A percentile compares a stretch with the other conserved stretches of the same genome.
phyloP scores from a whole-genome alignment of 805 yeast species.

The Henningerozyma blattae region DNA sequence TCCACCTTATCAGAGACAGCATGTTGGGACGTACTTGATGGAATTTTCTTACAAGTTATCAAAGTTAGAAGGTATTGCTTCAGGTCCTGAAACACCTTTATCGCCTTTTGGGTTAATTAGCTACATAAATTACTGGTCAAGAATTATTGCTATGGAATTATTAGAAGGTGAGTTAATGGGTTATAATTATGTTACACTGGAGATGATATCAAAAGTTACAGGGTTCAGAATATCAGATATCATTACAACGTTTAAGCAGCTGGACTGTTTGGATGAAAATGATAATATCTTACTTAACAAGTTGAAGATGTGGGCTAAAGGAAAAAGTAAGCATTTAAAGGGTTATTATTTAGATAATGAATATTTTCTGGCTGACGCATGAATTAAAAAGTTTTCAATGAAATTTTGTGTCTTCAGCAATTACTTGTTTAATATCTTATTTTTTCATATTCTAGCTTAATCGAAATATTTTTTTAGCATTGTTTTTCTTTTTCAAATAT shows the following conservation, averaged over 20 bases:
- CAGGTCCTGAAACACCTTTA: slow-evolving; percentile 90
- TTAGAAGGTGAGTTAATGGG: slow-evolving; percentile 29
- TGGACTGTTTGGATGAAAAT: slow-evolving; percentile 31
- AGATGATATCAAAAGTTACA: slow-evolving; percentile 40
- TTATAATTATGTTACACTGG: slow-evolving; percentile 28
- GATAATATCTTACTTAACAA: not conserved
- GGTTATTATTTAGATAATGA: slow-evolving; percentile 7
- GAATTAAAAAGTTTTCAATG: slow-evolving; percentile 1
- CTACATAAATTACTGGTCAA: slow-evolving; percentile 69
- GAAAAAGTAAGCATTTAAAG: not conserved
- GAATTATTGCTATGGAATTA: slow-evolving; percentile 33
- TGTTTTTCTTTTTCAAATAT: too few species aligned
- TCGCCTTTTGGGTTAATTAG: slow-evolving; percentile 70
- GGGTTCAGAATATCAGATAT: slow-evolving; percentile 58
- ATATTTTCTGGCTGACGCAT: slow-evolving; percentile 12
- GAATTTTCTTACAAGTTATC: slow-evolving; percentile 77
- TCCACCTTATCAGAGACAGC: slow-evolving; percentile 80
- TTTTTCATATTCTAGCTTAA: too few species aligned
- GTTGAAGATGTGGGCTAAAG: not conserved
- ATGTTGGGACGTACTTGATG: slow-evolving; percentile 67
- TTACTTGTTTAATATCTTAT: too few species aligned
- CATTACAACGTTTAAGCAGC: slow-evolving; percentile 42
- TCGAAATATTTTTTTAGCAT: too few species aligned
- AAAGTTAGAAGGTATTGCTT: slow-evolving; percentile 43
- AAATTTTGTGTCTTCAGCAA: too few species aligned